A percentile compares a stretch with the other conserved stretches of the same genome.
These are phyloP conservation scores for Alternaria burnsii DNA, from an alignment of 2,329 filamentous ascomycete species.

Conservation along the genomic window DNA sequence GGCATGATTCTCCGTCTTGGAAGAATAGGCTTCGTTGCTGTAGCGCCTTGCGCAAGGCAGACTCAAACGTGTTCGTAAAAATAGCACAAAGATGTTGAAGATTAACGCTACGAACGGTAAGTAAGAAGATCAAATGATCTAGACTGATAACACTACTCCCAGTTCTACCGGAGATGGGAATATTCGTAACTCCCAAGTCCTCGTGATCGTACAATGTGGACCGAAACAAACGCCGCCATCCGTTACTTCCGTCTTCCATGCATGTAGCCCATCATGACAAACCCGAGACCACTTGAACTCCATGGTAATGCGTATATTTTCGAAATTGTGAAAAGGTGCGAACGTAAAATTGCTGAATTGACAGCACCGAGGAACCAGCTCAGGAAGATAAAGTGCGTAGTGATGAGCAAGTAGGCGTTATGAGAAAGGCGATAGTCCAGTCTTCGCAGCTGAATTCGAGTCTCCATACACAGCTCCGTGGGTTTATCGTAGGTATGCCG, in stretches of 20 bases:
- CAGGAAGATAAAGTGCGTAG: constrained; percentile 27
- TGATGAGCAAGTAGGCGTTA: background rate
- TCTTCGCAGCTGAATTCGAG: background rate
- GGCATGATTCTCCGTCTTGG: background rate
- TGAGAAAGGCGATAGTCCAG: background rate
- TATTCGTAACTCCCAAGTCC: constrained; percentile 15
- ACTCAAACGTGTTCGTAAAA: constrained; percentile 20
- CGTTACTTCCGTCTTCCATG: constrained; percentile 13
- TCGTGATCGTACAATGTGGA: constrained; percentile 37
- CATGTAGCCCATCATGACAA: constrained; percentile 22
- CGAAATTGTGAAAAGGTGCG: constrained; percentile 18
- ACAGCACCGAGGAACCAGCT: constrained; percentile 32
- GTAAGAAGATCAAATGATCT: background rate
- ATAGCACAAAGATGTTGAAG: constrained; percentile 17
- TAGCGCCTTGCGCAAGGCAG: constrained; percentile 26
- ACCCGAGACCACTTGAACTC: constrained; percentile 30
- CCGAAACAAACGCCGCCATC: constrained; percentile 4
- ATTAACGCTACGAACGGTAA: constrained; percentile 6
- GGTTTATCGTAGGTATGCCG: constrained; percentile 23
- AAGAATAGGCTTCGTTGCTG: constrained; percentile 7
- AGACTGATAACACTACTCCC: constrained; percentile 9
- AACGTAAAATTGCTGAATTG: constrained; percentile 20
- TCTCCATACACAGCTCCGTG: background rate
- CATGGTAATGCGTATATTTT: constrained; percentile 33
- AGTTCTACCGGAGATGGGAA: constrained; percentile 28